Evolutionary conservation across 768 basidiomycete genomes (phyloP), one percentile per base, ranked within the genome.

Genomic region (Rhodosporidiobolus sp.): DNA sequence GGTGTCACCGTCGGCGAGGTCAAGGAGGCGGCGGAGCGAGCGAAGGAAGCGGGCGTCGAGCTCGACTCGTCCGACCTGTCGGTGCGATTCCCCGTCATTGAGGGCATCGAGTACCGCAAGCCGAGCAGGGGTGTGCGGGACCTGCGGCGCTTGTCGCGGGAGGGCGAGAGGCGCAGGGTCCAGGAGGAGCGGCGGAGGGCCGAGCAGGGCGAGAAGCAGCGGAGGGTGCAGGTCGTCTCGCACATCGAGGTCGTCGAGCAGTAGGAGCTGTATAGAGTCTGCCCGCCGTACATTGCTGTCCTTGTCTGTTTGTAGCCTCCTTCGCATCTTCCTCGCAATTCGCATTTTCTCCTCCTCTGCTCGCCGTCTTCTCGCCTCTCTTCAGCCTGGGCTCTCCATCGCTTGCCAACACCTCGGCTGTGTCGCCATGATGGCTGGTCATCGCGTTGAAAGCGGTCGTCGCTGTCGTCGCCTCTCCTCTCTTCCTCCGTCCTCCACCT

Each of bases 11-110:
- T n/a, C 17, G 57, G 46, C 30, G 74, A 62, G n/a, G 35, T 69
- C 53, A 26, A 30, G 2, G 49, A 7, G 5, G 74, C 74, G 20
- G 63, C 60, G 14, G 45, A 50, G 28, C 63, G 59, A 3, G 69
- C 69, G 17, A 22, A 43, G 6, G 19, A 56, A 35, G 45, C 49
- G 8, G 69, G 66, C 26, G 66, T 71, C 58, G 73, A 67, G 56
- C 57, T 75, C 52, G 72, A 73, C 55, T 34, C 30, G 28, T 69
- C 67, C 16, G 72, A 73, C 45, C 43, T 73, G 11, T 35, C 63
- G 26, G 34, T 63, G 7, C 22, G 70, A 26, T 75, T 75, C 67
- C 74, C 74, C 3, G 3, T 65, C 34, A 26, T 3, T 0, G 56
- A 64, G 1, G 74, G 74, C 0, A 24, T 75, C 34, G 56, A 59